Evolutionary conservation across 1,139 yeast species (phyloP).

Genomic region (Zygosaccharomyces sapae): DNA sequence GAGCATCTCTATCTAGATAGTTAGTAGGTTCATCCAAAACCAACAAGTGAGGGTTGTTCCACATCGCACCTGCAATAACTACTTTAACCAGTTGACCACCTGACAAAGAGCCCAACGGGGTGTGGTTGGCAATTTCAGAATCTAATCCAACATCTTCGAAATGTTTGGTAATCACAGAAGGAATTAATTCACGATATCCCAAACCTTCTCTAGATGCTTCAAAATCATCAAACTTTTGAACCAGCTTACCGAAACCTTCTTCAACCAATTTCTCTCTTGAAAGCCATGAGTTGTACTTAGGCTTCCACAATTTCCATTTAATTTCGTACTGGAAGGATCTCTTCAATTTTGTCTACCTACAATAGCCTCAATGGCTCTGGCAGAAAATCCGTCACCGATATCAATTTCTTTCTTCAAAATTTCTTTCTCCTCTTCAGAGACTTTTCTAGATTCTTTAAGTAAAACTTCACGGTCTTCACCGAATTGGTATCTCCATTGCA

Average conservation of each 20-base stretch:
- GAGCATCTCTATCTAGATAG: constrained; percentile 93
- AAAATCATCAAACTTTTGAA: constrained; percentile 94
- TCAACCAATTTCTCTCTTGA: constrained; percentile 74
- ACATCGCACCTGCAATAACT: constrained; percentile 99
- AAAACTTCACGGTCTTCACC: constrained; percentile 98
- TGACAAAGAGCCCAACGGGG: constrained; percentile 92
- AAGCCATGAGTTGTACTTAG: constrained; percentile 91
- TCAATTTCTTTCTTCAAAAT: constrained; percentile 77
- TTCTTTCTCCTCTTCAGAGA: constrained; percentile 76
- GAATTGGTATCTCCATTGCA: constrained; percentile 96
- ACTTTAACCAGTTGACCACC: constrained; percentile 99
- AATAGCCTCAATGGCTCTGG: constrained; percentile 83
- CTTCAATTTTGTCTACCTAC: constrained; percentile 97
- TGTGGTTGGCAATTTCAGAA: constrained; percentile 97
- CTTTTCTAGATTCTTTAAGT: constrained; percentile 86
- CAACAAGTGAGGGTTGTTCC: constrained; percentile 98
- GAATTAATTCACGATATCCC: constrained; percentile 89
- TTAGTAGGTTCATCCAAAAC: constrained; percentile 98
- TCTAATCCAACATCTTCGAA: constrained; percentile 96
- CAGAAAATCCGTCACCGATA: constrained; percentile 82
- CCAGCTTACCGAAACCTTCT: constrained; percentile 80
- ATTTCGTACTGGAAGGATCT: constrained; percentile 95
- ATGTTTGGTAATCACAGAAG: constrained; percentile 90
- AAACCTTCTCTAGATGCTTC: constrained; percentile 98
- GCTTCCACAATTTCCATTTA: constrained; percentile 91